Evolutionary conservation across 31 red algal genomes (phyloP).

Genomic region (Asparagopsis taxiformis): DNA sequence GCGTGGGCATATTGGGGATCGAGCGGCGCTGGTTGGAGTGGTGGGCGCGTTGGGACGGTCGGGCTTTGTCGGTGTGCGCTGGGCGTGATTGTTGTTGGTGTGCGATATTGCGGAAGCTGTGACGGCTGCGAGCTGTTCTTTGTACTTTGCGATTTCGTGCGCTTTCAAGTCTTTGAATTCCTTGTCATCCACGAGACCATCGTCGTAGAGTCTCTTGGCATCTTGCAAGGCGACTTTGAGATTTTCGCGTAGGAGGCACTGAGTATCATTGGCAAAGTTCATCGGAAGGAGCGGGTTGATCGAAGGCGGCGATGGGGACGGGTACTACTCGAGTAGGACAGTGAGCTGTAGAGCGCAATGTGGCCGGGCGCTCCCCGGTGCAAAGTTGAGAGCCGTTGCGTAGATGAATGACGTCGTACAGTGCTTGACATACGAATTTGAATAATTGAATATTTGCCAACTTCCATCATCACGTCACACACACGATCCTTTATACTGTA

Average conservation of each 20-base stretch:
- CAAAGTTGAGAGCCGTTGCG: too few species aligned
- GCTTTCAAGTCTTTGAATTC: conserved; percentile 77
- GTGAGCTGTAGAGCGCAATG: too few species aligned
- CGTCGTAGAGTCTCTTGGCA: conserved; percentile 58
- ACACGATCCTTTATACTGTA: too few species aligned
- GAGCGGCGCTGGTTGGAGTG: not conserved
- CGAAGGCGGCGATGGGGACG: too few species aligned
- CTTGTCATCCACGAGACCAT: conserved; percentile 63
- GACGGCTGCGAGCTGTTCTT: conserved; percentile 40
- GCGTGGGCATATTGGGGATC: not conserved
- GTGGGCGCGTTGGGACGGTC: not conserved
- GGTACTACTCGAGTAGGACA: too few species aligned
- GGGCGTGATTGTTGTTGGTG: too few species aligned
- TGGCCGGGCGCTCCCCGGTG: too few species aligned
- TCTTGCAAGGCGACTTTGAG: conserved; percentile 65
- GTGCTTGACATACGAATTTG: too few species aligned
- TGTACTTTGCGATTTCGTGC: conserved; percentile 64
- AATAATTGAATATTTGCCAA: too few species aligned
- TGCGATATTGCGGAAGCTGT: conserved; percentile 16
- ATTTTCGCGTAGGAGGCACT: conserved; percentile 33
- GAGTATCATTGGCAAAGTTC: conserved; percentile 21
- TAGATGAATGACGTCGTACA: too few species aligned
- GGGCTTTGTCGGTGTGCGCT: conserved; percentile 2
- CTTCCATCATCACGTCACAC: too few species aligned
- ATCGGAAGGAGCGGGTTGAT: too few species aligned